Evolutionary conservation across 352 stramenopile species (phyloP).

Genomic region (Pythium aristosporum): DNA sequence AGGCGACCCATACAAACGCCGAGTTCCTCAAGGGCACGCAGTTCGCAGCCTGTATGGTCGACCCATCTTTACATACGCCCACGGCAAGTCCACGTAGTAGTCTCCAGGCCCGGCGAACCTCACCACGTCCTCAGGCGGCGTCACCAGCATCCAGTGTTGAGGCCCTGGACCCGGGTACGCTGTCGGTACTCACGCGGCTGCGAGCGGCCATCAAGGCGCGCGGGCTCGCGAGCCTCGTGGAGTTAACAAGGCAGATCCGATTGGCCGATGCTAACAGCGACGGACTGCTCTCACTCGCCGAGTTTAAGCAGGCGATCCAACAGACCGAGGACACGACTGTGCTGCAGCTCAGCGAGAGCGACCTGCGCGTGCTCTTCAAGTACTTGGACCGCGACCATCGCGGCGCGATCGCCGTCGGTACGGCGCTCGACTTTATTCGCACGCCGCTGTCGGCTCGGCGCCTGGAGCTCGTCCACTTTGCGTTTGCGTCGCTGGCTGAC

Average conservation of each 20-base stretch:
- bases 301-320: constrained; percentile 76
- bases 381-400: constrained; percentile 77
- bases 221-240: constrained; percentile 62
- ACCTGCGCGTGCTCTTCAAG: constrained; percentile 73
- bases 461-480: constrained; percentile 63
- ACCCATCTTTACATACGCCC: constrained; percentile 38
- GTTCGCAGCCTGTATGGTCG: constrained; percentile 60
- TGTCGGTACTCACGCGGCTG: constrained; percentile 55
- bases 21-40: constrained; percentile 73
- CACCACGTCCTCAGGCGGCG: constrained; percentile 2
- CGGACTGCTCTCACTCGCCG: constrained; percentile 56
- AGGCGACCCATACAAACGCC: constrained; percentile 43
- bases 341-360: constrained; percentile 57
- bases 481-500: constrained; percentile 44
- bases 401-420: constrained; percentile 66
- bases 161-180: constrained; percentile 49
- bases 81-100: constrained; percentile 20
- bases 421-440: constrained; percentile 82
- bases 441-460: constrained; percentile 74
- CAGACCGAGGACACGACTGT: constrained; percentile 34
- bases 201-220: constrained; percentile 45
- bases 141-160: constrained; percentile 4
- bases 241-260: constrained; percentile 64
- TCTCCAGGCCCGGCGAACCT: background rate
- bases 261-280: constrained; percentile 71